These are phyloP conservation scores for Rhodotorula paludigena DNA, from an alignment of 768 basidiomycete species.

Conservation along the genomic window DNA sequence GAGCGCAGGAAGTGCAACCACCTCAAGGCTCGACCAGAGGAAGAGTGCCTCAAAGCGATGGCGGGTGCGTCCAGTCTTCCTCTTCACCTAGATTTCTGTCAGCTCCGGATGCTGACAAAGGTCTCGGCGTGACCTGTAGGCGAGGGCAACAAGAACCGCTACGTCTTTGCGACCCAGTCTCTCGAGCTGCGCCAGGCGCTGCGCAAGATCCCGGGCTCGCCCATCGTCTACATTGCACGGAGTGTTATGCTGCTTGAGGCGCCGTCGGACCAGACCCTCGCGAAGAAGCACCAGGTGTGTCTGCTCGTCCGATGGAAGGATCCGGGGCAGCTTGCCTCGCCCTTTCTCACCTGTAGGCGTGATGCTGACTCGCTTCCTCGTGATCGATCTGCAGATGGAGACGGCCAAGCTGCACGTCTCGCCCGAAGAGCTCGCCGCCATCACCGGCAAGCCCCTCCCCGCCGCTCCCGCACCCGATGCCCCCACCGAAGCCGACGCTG, in stretches of 20 bases:
- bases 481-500: neutral
- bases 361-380: neutral
- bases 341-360: too few species aligned
- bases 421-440: conserved; percentile 43
- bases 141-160: conserved; percentile 81
- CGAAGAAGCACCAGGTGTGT: conserved; percentile 61
- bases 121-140: conserved; percentile 51
- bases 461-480: neutral
- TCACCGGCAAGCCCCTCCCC: conserved; percentile 29
- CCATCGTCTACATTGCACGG: conserved; percentile 81
- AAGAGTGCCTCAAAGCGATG: conserved; percentile 74
- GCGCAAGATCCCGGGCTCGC: conserved; percentile 72
- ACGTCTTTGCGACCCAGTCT: conserved; percentile 81
- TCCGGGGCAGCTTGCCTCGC: neutral
- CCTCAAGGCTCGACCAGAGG: conserved; percentile 61
- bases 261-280: conserved; percentile 70
- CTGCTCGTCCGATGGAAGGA: too few species aligned
- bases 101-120: neutral
- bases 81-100: too few species aligned
- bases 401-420: conserved; percentile 62
- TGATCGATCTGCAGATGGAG: conserved; percentile 53
- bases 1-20: conserved; percentile 95
- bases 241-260: conserved; percentile 91
- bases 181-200: conserved; percentile 64
- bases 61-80: conserved; percentile 56